Evolutionary conservation across 1,284 basidiomycete genomes (phyloP).

Genomic region (Phenoliferia sp.): DNA sequence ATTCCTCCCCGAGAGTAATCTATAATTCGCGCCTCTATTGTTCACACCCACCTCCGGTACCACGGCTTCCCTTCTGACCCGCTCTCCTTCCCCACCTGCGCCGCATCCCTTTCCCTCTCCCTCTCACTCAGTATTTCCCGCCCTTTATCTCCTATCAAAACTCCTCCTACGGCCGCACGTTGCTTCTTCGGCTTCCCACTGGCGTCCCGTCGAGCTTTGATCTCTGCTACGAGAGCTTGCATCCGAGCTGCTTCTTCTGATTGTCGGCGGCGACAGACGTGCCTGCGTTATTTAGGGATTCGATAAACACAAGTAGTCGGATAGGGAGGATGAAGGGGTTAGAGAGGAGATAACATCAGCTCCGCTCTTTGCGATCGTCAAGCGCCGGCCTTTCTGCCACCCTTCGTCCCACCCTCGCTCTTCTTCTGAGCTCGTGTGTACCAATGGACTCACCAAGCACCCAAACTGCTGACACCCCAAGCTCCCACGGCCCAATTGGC

Average conservation of each 20-base stretch:
- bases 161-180: constrained; percentile 16
- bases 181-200: background rate
- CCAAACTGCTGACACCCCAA: constrained; percentile 26
- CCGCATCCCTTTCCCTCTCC: background rate
- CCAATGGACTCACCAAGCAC: constrained; percentile 23
- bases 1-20: background rate
- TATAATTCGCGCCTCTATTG: background rate
- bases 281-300: constrained; percentile 8
- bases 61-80: background rate
- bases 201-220: constrained; percentile 19
- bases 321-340: background rate
- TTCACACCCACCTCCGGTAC: background rate
- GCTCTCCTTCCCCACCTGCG: background rate
- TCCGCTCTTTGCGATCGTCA: background rate
- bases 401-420: background rate
- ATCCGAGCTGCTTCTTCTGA: constrained; percentile 27
- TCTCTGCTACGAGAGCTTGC: constrained; percentile 25
- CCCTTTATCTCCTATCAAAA: constrained; percentile 20
- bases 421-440: too few relatives aligned
- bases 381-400: background rate
- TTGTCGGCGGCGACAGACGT: constrained; percentile 29
- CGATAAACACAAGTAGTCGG: background rate
- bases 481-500: constrained; percentile 33
- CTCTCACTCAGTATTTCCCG: constrained; percentile 12
- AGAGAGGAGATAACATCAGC: background rate